phyloP scores from a whole-genome alignment of 2,329 filamentous ascomycete species.

The Tolypocladium inflatum region DNA sequence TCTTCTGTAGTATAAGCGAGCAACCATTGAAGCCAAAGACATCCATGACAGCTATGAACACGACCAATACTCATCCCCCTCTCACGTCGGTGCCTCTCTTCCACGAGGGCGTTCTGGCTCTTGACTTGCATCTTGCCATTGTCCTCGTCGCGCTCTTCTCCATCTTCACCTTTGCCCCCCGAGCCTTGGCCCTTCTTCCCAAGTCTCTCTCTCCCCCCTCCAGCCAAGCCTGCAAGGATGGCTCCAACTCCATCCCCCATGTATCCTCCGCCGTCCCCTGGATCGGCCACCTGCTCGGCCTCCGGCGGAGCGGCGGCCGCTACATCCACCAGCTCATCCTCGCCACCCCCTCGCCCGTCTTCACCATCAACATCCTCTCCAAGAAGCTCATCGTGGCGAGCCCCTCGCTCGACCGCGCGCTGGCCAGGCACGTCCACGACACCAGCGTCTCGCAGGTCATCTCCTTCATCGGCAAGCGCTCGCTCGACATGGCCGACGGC shows the following conservation, averaged over 20 bases:
- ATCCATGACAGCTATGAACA: neutral
- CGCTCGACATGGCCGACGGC: slow-evolving; percentile 14
- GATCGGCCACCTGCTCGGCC: slow-evolving; percentile 14
- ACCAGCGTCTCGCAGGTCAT: slow-evolving; percentile 20
- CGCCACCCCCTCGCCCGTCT: slow-evolving; percentile 8
- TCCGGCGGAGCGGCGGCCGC: slow-evolving; percentile 14
- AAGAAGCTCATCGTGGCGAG: slow-evolving; percentile 15
- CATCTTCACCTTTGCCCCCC: neutral
- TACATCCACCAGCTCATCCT: slow-evolving; percentile 16
- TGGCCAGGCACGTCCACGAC: slow-evolving; percentile 16
- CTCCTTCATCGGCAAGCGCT: slow-evolving; percentile 16
- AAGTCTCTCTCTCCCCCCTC: neutral
- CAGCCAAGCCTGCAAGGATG: neutral
- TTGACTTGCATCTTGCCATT: neutral
- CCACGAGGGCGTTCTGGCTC: neutral
- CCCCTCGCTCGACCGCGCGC: slow-evolving; percentile 16
- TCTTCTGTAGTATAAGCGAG: neutral
- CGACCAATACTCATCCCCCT: neutral
- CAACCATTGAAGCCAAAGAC: neutral
- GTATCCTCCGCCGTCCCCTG: slow-evolving; percentile 12
- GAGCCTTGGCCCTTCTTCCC: neutral
- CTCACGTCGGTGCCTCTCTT: neutral
- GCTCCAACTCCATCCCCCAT: slow-evolving; percentile 5
- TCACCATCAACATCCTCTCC: slow-evolving; percentile 20
- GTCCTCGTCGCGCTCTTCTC: neutral